phyloP scores from a whole-genome alignment of 2,329 filamentous ascomycete genomes.

The Coniochaeta sp. region DNA sequence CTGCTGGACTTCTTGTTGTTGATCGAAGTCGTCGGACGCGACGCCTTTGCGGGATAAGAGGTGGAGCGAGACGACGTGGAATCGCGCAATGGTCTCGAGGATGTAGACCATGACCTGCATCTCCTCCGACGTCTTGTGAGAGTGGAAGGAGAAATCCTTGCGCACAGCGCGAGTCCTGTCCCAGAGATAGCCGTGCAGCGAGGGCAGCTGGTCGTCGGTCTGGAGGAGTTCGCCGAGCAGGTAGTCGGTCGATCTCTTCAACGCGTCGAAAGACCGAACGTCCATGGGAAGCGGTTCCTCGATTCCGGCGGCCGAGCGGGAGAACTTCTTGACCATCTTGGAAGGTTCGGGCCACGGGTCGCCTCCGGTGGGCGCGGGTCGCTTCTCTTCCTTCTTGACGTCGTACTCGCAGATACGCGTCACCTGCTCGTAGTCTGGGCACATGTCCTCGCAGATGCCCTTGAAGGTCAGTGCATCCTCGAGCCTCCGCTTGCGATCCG shows the following conservation, averaged over 20 bases:
- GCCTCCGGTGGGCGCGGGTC: slow-evolving; percentile 28
- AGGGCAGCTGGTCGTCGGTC: slow-evolving; percentile 45
- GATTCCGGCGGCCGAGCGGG: slow-evolving; percentile 60
- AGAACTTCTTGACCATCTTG: slow-evolving; percentile 60
- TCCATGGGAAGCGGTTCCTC: slow-evolving; percentile 63
- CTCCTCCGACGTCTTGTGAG: slow-evolving; percentile 49
- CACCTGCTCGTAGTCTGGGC: slow-evolving; percentile 59
- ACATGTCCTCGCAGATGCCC: slow-evolving; percentile 64
- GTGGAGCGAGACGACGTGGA: slow-evolving; percentile 59
- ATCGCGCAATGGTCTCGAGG: slow-evolving; percentile 58
- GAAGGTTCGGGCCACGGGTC: slow-evolving; percentile 35
- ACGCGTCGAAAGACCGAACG: slow-evolving; percentile 51
- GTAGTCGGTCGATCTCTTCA: slow-evolving; percentile 56
- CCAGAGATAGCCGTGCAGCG: slow-evolving; percentile 58
- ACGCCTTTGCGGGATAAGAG: slow-evolving; percentile 51
- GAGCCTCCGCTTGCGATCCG: slow-evolving; percentile 53
- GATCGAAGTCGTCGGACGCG: slow-evolving; percentile 52
- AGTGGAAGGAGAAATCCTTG: slow-evolving; percentile 62
- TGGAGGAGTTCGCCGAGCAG: slow-evolving; percentile 52
- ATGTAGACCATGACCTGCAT: slow-evolving; percentile 54
- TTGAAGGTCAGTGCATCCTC: slow-evolving; percentile 60
- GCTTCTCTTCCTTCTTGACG: slow-evolving; percentile 49
- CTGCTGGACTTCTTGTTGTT: slow-evolving; percentile 62
- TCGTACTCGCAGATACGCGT: slow-evolving; percentile 56
- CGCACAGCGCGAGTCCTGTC: slow-evolving; percentile 61